Conservation (phyloP, 495 filamentous ascomycete genomes). For the Gamarada debralockiae region DNA sequence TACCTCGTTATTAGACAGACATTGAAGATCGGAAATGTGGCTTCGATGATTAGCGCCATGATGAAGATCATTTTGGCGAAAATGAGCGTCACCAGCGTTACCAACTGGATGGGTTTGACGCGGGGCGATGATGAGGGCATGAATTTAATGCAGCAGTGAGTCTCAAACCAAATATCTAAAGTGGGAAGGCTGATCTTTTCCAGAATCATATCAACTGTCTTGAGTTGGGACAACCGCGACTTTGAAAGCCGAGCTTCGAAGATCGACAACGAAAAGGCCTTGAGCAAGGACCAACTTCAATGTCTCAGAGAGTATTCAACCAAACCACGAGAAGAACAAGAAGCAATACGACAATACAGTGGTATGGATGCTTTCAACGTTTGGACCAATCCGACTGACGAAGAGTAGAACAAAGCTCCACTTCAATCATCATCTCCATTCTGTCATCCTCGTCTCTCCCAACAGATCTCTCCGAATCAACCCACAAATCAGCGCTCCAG, state of each 20-base stretch:
- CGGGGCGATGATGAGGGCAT: conserved; percentile 59
- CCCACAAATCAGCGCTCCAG: conserved; percentile 52
- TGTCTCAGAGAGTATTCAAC: conserved; percentile 45
- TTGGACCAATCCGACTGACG: background rate
- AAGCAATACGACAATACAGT: conserved; percentile 40
- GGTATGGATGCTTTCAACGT: background rate
- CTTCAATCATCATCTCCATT: conserved; percentile 51
- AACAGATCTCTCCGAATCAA: conserved; percentile 36
- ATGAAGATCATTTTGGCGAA: conserved; percentile 60
- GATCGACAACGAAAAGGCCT: conserved; percentile 46
- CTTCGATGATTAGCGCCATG: conserved; percentile 65
- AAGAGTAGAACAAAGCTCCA: conserved; percentile 7
- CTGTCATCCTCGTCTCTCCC: conserved; percentile 30
- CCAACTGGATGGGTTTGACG: conserved; percentile 63
- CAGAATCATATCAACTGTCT: conserved; percentile 59
- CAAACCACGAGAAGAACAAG: conserved; percentile 41
- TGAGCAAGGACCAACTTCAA: conserved; percentile 41
- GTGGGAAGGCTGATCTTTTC: background rate
- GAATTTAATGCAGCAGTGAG: conserved; percentile 54
- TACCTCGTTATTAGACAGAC: conserved; percentile 59
- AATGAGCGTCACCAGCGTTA: conserved; percentile 54
- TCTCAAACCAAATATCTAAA: conserved; percentile 33
- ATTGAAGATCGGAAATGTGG: conserved; percentile 61
- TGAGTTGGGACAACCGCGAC: conserved; percentile 57
- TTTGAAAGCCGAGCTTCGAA: conserved; percentile 49